Conservation (phyloP, 176 grass and related monocot species). For the bread wheat (Triticum aestivum) region IWGSC_CS_RefSeq_v2.1 NC_057801.1:103235448-103235947, state of each 20-base stretch:
- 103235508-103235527: slow-evolving; percentile 93
- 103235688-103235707: slow-evolving; percentile 18
- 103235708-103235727: not conserved
- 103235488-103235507: slow-evolving; percentile 99
- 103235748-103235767: not conserved
- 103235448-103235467: slow-evolving; percentile 84
- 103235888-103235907: slow-evolving; percentile 88
- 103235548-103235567: slow-evolving; percentile 77
- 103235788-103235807: not conserved
- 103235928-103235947: slow-evolving; percentile 93
- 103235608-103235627: slow-evolving; percentile 90
- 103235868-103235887: slow-evolving; percentile 79
- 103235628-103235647: slow-evolving; percentile 75
- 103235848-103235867: slow-evolving; percentile 50
- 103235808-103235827: not conserved
- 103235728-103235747: not conserved
- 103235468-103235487: slow-evolving; percentile 97
- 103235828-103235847: not conserved
- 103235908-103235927: slow-evolving; percentile 97
- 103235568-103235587: slow-evolving; percentile 22
- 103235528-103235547: slow-evolving; percentile 59
- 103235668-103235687: not conserved
- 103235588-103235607: not conserved
- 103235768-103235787: not conserved
- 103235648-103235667: slow-evolving; percentile 79